Conservation (phyloP, 305 asterid genomes). For the Fraxinus baroniana region DNA sequence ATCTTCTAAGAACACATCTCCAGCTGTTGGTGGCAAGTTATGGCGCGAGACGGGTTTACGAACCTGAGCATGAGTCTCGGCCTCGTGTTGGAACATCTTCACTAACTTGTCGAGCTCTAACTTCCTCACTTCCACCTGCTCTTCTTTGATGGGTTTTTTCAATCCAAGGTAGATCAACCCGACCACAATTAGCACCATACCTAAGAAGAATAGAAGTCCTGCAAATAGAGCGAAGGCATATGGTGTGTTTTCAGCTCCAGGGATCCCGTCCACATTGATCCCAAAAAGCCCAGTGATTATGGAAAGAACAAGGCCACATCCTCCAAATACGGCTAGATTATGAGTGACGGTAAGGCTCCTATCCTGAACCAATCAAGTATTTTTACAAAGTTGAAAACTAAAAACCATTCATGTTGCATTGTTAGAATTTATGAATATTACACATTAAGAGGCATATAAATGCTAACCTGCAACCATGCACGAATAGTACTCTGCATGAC, state of each 20-base stretch:
- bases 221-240: constrained; percentile 77
- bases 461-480: constrained; percentile 92
- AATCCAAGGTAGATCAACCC: constrained; percentile 81
- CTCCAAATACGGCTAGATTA: constrained; percentile 87
- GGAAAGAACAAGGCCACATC: constrained; percentile 84
- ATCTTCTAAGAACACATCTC: constrained; percentile 51
- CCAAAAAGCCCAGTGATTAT: constrained; percentile 83
- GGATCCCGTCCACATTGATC: constrained; percentile 93
- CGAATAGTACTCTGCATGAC: constrained; percentile 99
- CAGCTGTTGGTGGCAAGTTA: constrained; percentile 85
- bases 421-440: neutral
- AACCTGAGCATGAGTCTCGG: constrained; percentile 92
- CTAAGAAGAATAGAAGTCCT: constrained; percentile 62
- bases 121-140: constrained; percentile 74
- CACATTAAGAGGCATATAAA: neutral
- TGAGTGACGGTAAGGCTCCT: constrained; percentile 85
- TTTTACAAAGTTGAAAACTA: neutral
- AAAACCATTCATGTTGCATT: neutral
- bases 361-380: constrained; percentile 47
- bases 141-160: constrained; percentile 66
- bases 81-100: constrained; percentile 84
- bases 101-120: constrained; percentile 78
- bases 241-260: constrained; percentile 71
- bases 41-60: constrained; percentile 55
- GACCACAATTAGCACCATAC: constrained; percentile 53